Evolutionary conservation across 768 basidiomycete genomes (phyloP).

Genomic region (Boletellus ananas): DNA sequence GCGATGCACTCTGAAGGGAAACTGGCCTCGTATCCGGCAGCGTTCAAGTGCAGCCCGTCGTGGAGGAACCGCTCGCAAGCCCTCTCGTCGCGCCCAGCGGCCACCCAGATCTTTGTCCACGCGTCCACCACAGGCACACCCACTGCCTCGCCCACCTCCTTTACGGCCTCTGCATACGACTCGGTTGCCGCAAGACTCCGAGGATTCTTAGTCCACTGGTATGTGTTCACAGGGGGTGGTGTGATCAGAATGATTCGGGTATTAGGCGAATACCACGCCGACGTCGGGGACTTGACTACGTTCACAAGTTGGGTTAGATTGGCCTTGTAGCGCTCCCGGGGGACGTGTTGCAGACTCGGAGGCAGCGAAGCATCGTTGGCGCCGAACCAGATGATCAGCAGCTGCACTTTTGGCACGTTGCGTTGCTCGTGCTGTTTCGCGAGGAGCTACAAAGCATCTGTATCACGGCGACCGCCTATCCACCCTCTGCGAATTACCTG

Average conservation of each 20-base stretch:
- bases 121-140: constrained; percentile 66
- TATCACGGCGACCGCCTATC: not conserved
- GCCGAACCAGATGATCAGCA: constrained; percentile 89
- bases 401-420: constrained; percentile 54
- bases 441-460: constrained; percentile 44
- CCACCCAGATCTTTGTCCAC: constrained; percentile 73
- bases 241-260: constrained; percentile 80
- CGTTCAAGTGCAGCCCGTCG: constrained; percentile 82
- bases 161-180: constrained; percentile 68
- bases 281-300: constrained; percentile 58
- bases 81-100: constrained; percentile 57
- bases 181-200: constrained; percentile 60
- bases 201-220: constrained; percentile 42
- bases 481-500: constrained; percentile 41
- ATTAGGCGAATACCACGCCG: constrained; percentile 60
- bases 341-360: constrained; percentile 71
- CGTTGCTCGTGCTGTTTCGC: constrained; percentile 46
- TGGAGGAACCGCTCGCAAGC: constrained; percentile 48
- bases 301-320: constrained; percentile 65
- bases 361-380: constrained; percentile 79
- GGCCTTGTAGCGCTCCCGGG: constrained; percentile 55
- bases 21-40: constrained; percentile 69
- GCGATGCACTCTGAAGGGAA: not conserved
- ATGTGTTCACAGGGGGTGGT: constrained; percentile 76
- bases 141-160: constrained; percentile 52